A percentile compares a stretch with the other conserved stretches of the same genome.
phyloP scores from a whole-genome alignment of 495 filamentous ascomycete species.

The Apodospora peruviana region DNA sequence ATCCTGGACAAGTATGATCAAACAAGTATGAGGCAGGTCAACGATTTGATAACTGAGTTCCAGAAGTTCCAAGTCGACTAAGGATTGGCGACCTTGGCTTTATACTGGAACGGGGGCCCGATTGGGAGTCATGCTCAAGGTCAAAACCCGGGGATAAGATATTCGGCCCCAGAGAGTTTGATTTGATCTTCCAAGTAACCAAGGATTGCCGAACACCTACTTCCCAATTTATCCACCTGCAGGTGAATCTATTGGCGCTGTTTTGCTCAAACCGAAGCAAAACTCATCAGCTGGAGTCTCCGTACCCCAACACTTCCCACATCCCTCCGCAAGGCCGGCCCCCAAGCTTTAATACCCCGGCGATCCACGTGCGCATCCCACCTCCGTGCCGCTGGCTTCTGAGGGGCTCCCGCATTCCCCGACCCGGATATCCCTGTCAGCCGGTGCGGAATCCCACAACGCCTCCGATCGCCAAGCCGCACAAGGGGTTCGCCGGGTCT shows the following conservation, averaged over 20 bases:
- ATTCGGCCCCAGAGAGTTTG: no score
- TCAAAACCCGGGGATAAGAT: no score
- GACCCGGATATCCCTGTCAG: slow-evolving; percentile 1
- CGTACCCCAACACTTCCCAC: no score
- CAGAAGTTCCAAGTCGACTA: slow-evolving; percentile 18
- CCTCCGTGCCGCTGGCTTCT: slow-evolving; percentile 17
- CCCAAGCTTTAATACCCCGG: neutral
- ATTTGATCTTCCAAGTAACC: no score
- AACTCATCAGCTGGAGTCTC: no score
- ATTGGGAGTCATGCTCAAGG: no score
- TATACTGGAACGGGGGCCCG: no score
- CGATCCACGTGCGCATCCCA: slow-evolving; percentile 12
- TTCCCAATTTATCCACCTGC: no score
- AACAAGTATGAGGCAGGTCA: slow-evolving; percentile 30
- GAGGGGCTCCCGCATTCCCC: neutral
- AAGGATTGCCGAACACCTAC: no score
- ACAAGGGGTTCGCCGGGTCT: neutral
- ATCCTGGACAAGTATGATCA: slow-evolving; percentile 29
- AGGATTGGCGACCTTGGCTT: neutral
- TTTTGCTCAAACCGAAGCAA: no score
- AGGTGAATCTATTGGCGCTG: no score
- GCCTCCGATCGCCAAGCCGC: slow-evolving; percentile 10
- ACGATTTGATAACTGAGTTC: slow-evolving; percentile 25
- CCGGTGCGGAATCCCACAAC: slow-evolving; percentile 14
- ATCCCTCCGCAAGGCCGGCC: no score